phyloP scores from a whole-genome alignment of 139 green algal genomes.

The Picochlorum costavermella region DNA sequence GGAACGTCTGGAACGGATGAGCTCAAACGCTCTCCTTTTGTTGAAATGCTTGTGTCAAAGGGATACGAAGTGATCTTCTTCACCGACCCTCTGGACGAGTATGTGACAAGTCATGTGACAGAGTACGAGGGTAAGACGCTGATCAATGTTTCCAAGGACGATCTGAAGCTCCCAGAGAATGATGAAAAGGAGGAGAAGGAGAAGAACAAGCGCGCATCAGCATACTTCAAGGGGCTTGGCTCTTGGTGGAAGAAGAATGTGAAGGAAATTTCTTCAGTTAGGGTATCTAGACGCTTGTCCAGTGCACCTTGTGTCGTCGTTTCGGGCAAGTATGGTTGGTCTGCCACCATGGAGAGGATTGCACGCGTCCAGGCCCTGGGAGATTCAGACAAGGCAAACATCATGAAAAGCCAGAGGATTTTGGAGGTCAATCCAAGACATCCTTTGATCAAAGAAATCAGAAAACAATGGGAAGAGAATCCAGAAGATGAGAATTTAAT shows the following conservation, averaged over 20 bases:
- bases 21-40: conserved; percentile 65
- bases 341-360: conserved; percentile 97
- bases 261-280: conserved; percentile 45
- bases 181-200: conserved; percentile 72
- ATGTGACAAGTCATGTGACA: conserved; percentile 82
- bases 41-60: conserved; percentile 55
- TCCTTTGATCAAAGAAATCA: conserved; percentile 79
- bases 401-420: conserved; percentile 41
- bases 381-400: conserved; percentile 18
- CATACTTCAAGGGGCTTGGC: conserved; percentile 78
- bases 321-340: conserved; percentile 88
- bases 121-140: conserved; percentile 96
- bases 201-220: conserved; percentile 67
- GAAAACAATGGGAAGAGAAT: conserved; percentile 25
- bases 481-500: conserved; percentile 24
- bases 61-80: conserved; percentile 90
- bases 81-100: conserved; percentile 96
- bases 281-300: conserved; percentile 72
- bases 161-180: conserved; percentile 84
- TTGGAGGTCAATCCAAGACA: conserved; percentile 97
- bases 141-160: conserved; percentile 87
- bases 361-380: conserved; percentile 52
- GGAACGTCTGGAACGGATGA: conserved; percentile 53
- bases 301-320: conserved; percentile 88
- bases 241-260: conserved; percentile 91